Evolutionary conservation across 1,284 basidiomycete species (phyloP).

Genomic region (Microbotryum silenes-acaulis): DNA sequence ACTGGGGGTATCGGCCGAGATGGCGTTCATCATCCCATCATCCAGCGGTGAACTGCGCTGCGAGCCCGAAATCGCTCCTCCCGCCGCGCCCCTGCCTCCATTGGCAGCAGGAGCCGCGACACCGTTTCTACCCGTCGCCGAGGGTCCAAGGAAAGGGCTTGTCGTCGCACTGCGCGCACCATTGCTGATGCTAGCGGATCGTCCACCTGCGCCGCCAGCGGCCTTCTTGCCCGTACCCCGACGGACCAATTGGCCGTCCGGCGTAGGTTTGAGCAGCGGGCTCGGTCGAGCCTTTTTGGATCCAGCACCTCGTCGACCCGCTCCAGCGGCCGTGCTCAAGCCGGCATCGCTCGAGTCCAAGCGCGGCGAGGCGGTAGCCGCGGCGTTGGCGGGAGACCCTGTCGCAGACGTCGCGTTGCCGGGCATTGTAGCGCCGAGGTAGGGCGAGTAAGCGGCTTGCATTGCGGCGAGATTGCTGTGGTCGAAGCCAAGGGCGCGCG

Average conservation of each 20-base stretch:
- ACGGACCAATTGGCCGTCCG: constrained; percentile 11
- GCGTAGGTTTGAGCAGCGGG: constrained; percentile 27
- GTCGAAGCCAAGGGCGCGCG: constrained; percentile 18
- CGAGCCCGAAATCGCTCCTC: not conserved
- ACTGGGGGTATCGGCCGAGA: constrained; percentile 16
- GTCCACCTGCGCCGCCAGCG: not conserved
- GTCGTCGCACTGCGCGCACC: constrained; percentile 17
- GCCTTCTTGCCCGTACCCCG: constrained; percentile 8
- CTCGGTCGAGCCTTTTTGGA: constrained; percentile 28
- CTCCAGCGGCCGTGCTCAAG: constrained; percentile 9
- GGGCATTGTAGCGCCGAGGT: constrained; percentile 6
- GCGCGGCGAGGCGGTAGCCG: constrained; percentile 10
- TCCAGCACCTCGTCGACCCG: constrained; percentile 15
- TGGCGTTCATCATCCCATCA: not conserved
- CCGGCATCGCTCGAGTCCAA: constrained; percentile 14
- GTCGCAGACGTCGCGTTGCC: constrained; percentile 1
- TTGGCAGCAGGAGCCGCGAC: not conserved
- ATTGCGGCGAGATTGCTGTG: constrained; percentile 14
- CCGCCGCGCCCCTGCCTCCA: too few species aligned
- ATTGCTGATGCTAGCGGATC: constrained; percentile 4
- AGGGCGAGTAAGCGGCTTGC: not conserved
- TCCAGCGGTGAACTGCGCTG: constrained; percentile 2
- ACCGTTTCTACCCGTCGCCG: not conserved
- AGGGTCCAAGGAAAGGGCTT: constrained; percentile 15
- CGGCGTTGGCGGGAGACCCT: not conserved